Base-by-base conservation (phyloP, 495 filamentous ascomycete genomes). In the Hypoxylon lienhwacheense region DNA sequence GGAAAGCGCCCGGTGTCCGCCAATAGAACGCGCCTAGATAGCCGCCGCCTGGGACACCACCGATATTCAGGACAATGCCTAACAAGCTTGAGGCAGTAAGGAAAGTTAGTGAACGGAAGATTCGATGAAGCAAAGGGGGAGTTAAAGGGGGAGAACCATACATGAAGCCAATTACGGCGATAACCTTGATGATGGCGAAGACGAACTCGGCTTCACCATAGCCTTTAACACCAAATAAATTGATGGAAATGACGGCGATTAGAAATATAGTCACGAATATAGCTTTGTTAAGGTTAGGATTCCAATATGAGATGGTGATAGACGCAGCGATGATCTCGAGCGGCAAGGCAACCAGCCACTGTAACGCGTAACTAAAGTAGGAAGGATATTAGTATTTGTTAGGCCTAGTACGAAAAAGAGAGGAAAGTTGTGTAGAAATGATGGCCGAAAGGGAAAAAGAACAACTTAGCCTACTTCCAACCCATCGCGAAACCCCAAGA, bases 401-500 rank as follows among this genome's bases (percentile, higher is more conserved):
- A 16, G 31, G 4, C 19, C 4, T 14, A 4, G 16, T 4, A 14
- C 7, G 28, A 19, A 7, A 1, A 22, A 12, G 26, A 44, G 43
- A 15, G 19, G 3, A 46, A 55, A 46, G 7, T n/a, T n/a, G n/a
- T n/a, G n/a, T n/a, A n/a, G n/a, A n/a, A n/a, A n/a, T n/a, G n/a
- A n/a, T n/a, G 19, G 34, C 44, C 36, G 5, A 21, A 33, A 25
- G 16, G 14, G 36, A 51, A 35, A 21, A 17, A 11, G n/a, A n/a
- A n/a, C n/a, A n/a, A n/a, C n/a, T n/a, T 7, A 10, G 80, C 77
- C 68, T 59, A 85, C 77, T 96, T 96, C 92, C 91, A 96, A 20
- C 93, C 93, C 89, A 96, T 95, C 35, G 93, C 91, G 63, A 97
- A 97, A 0, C 93, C 93, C 92, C 91, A 97, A 2, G 92, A 90